Conservation (phyloP, 1,139 yeast species). For the Suhomyces kunorum region DNA sequence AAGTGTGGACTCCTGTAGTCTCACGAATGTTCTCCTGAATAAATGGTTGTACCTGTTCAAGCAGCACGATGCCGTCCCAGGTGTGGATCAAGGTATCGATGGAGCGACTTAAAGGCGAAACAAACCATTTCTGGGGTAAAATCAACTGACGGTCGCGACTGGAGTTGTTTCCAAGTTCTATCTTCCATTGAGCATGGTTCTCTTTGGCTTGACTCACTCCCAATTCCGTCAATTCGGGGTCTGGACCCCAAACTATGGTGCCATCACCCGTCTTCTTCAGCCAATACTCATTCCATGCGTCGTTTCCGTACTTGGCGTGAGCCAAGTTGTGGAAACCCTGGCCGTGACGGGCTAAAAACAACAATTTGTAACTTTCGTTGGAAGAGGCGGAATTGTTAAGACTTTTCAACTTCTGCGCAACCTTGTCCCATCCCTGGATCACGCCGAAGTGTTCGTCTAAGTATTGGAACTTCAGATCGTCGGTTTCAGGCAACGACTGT, state of each 20-base stretch:
- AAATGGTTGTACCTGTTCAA: constrained; percentile 28
- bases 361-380: constrained; percentile 35
- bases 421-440: constrained; percentile 33
- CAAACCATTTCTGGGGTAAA: constrained; percentile 35
- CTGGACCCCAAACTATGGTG: constrained; percentile 49
- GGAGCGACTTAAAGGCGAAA: constrained; percentile 42
- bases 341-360: constrained; percentile 49
- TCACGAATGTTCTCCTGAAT: constrained; percentile 47
- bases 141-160: constrained; percentile 28
- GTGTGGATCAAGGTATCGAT: constrained; percentile 37
- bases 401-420: constrained; percentile 25
- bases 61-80: constrained; percentile 32
- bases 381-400: constrained; percentile 29
- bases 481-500: constrained; percentile 40
- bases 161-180: constrained; percentile 18
- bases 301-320: constrained; percentile 43
- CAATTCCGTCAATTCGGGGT: constrained; percentile 44
- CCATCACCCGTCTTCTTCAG: constrained; percentile 46
- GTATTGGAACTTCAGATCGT: constrained; percentile 41
- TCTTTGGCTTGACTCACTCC: constrained; percentile 43
- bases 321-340: constrained; percentile 51
- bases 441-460: constrained; percentile 43
- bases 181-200: constrained; percentile 21
- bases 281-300: constrained; percentile 48
- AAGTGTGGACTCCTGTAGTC: constrained; percentile 46